Percentiles rank a stretch among this genome's conserved stretches.
phyloP scores from a whole-genome alignment of 2,329 filamentous ascomycete species.

The Arthrobotrys sinensis region DNA sequence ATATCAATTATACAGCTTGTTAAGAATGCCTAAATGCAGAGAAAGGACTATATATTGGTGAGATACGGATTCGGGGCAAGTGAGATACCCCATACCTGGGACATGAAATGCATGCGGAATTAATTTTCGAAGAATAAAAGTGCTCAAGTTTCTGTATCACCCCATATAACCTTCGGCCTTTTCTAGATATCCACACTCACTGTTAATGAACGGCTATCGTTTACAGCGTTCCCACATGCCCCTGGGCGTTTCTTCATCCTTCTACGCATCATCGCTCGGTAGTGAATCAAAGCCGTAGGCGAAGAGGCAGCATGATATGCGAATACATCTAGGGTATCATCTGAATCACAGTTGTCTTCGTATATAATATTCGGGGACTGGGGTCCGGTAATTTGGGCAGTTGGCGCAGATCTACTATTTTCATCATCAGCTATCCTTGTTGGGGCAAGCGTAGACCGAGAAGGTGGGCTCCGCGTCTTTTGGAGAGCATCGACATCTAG shows the following conservation, averaged over 20 bases:
- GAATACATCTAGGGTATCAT: conserved; percentile 20
- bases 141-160: no score
- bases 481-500: neutral
- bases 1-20: no score
- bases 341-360: conserved; percentile 20
- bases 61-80: no score
- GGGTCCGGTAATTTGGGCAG: neutral
- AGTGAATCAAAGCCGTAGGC: conserved; percentile 5
- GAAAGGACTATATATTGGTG: no score
- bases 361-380: neutral
- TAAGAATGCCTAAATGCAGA: no score
- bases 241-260: neutral
- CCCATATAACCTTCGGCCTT: no score
- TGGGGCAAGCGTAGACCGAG: neutral
- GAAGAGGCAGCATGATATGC: conserved; percentile 8
- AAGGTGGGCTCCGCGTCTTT: neutral
- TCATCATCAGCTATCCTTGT: neutral
- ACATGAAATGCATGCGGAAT: no score
- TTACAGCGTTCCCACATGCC: neutral
- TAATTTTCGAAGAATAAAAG: no score
- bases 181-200: no score
- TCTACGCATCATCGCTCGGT: conserved; percentile 4
- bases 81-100: no score
- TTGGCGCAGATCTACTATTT: neutral
- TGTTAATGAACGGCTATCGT: neutral